Base-by-base conservation (phyloP, 2,329 filamentous ascomycete genomes). In the Trichoderma sp. region DNA sequence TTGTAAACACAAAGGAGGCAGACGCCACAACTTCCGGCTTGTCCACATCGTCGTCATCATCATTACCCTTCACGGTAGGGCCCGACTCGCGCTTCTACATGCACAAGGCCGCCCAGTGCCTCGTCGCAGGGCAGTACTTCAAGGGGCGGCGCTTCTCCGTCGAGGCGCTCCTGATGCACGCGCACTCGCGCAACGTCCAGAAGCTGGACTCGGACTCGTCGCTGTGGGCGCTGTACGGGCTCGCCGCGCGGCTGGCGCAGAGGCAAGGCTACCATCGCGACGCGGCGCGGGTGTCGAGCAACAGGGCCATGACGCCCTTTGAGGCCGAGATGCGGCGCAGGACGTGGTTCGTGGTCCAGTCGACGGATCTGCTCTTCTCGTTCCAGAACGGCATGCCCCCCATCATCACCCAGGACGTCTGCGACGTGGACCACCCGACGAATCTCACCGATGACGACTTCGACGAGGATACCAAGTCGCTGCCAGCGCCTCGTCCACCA, bases 351-450 rank as follows among this genome's bases (percentile, higher is more conserved):
- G 79, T 82, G 71, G 78, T 82, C 18, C 81, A 84, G 70, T 77
- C 83, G 0, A 82, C 82, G 21, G 85, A 87, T 71, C 75, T 83
- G 5, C 71, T 85, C 3, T 81, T 84, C 56, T 84, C 83, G 0
- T 84, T 83, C 69, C 83, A 86, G 74, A 81, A 85, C n/a, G 84
- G 85, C 10, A 81, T 86, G 74, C 84, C 85, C 1, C 77, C 82
- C n/a, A 82, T 83, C 66, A 79, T 86, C 59, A 79, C 82, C 60
- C 78, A 83, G n/a, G 79, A 81, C 16, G 80, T 82, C 37, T 83
- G 79, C 72, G 84, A 85, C 72, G 83, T 81, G 2, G 79, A 77
- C 11, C 77, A 81, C 21, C 84, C 84, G 10, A 76, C 79, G 8
- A 85, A 85, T 72, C 75, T 85, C 8, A 78, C 76, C 60, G 85